These are phyloP conservation scores for Gaultheria prostrata DNA, from an alignment of 148 eudicot genomes.

Conservation along the genomic window DNA sequence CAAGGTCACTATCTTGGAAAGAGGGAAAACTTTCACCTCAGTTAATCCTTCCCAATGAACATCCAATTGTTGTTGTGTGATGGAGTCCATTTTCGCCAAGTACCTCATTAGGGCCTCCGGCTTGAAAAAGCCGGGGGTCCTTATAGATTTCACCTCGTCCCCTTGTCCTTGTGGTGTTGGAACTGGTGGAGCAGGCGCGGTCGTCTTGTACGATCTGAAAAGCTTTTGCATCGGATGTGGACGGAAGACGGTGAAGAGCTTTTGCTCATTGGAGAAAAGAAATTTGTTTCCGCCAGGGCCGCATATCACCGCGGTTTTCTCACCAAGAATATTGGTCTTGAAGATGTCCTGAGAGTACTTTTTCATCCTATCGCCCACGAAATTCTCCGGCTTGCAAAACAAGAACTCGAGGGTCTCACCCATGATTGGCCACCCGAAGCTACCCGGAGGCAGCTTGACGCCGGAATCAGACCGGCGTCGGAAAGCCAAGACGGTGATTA, in stretches of 20 bases:
- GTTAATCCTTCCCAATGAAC: background rate
- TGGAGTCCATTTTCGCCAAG: background rate
- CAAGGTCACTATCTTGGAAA: constrained; percentile 17
- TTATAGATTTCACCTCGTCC: background rate
- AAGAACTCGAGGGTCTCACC: constrained; percentile 12
- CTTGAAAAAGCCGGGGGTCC: constrained; percentile 8
- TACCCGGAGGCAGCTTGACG: constrained; percentile 14
- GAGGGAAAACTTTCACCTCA: background rate
- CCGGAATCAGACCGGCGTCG: background rate
- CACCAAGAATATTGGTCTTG: constrained; percentile 11
- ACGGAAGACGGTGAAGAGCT: constrained; percentile 15
- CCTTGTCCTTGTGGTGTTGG: too few relatives aligned
- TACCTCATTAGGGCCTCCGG: background rate
- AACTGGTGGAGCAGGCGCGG: background rate
- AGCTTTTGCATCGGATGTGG: constrained; percentile 8
- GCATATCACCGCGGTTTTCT: constrained; percentile 10
- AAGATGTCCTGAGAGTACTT: constrained; percentile 9
- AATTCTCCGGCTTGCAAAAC: constrained; percentile 3
- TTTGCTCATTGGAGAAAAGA: constrained; percentile 7
- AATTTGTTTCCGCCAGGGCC: constrained; percentile 6
- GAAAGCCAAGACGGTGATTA: constrained; percentile 1
- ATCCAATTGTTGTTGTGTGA: constrained; percentile 7
- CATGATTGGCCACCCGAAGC: constrained; percentile 10
- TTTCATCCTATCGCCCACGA: constrained; percentile 7
- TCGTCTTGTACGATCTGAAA: constrained; percentile 12